phyloP scores from a whole-genome alignment of 139 green algal species.

The Coelastrella sp. region DNA sequence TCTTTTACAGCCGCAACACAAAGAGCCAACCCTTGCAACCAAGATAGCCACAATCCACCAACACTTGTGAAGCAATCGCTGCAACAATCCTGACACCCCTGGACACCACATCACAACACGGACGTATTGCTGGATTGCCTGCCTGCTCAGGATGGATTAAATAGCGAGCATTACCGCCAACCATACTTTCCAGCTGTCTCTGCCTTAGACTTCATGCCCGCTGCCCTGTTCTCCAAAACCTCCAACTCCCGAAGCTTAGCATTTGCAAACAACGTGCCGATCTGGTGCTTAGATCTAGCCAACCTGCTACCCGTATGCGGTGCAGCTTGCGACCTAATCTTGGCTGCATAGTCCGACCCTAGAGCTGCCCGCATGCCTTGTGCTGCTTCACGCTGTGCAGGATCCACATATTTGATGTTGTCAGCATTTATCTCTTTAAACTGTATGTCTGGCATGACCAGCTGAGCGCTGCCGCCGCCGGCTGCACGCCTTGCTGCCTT shows the following conservation, averaged over 20 bases:
- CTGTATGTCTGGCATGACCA: conserved; percentile 52
- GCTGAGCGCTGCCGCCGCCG: conserved; percentile 19
- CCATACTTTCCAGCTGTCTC: conserved; percentile 84
- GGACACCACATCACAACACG: too few relatives aligned
- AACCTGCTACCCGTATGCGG: conserved; percentile 62
- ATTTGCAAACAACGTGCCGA: conserved; percentile 77
- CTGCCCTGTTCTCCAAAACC: conserved; percentile 65
- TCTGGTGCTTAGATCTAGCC: conserved; percentile 84
- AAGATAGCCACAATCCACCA: too few relatives aligned
- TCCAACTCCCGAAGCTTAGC: conserved; percentile 83
- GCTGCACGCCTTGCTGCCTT: conserved; percentile 51
- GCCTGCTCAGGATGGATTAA: too few relatives aligned
- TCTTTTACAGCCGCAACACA: too few relatives aligned
- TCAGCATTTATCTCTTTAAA: conserved; percentile 74
- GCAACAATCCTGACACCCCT: too few relatives aligned
- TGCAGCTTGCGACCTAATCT: conserved; percentile 67
- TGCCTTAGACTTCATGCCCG: conserved; percentile 76
- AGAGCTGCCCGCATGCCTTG: conserved; percentile 67
- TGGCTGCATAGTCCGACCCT: conserved; percentile 76
- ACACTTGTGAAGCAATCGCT: too few relatives aligned
- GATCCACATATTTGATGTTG: conserved; percentile 68
- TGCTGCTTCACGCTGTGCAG: conserved; percentile 56
- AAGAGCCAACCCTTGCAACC: too few relatives aligned
- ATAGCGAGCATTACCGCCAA: conserved; percentile 46
- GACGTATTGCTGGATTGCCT: too few relatives aligned